phyloP scores from a whole-genome alignment of 768 basidiomycete genomes.

The Tulasnella sp. region DNA sequence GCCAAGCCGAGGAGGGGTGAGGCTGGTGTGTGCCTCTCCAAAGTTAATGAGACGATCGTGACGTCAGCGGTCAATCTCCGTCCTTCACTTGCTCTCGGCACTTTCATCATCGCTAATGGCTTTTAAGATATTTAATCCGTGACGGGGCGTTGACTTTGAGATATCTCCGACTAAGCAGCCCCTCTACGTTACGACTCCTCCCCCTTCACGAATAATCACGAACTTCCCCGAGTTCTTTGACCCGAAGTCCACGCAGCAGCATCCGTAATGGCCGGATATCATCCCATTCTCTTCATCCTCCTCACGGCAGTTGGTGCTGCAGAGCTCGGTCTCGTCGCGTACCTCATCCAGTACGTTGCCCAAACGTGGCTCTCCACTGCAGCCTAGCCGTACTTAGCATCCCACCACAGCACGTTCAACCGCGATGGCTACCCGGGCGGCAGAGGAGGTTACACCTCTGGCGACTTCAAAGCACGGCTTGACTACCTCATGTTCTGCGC shows the following conservation, averaged over 20 bases:
- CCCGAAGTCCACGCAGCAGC: not conserved
- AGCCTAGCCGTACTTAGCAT: constrained; percentile 51
- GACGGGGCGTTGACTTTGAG: not conserved
- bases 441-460: not conserved
- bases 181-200: not conserved
- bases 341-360: constrained; percentile 61
- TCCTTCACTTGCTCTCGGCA: not conserved
- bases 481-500: constrained; percentile 61
- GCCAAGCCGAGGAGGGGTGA: not conserved
- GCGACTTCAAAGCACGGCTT: constrained; percentile 41
- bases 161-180: not conserved
- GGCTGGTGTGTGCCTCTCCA: not conserved
- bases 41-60: not conserved
- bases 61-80: not conserved
- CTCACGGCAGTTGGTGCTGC: constrained; percentile 66
- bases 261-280: constrained; percentile 47
- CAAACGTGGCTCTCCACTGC: constrained; percentile 49
- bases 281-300: constrained; percentile 45
- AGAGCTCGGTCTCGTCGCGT: constrained; percentile 73
- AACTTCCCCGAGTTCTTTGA: not conserved
- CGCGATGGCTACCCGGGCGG: not conserved
- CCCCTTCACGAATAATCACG: not conserved
- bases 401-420: constrained; percentile 41
- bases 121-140: not conserved
- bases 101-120: not conserved